Conservation (phyloP, 129 eudicot genomes). For the Chrysanthemum makinoi region DNA sequence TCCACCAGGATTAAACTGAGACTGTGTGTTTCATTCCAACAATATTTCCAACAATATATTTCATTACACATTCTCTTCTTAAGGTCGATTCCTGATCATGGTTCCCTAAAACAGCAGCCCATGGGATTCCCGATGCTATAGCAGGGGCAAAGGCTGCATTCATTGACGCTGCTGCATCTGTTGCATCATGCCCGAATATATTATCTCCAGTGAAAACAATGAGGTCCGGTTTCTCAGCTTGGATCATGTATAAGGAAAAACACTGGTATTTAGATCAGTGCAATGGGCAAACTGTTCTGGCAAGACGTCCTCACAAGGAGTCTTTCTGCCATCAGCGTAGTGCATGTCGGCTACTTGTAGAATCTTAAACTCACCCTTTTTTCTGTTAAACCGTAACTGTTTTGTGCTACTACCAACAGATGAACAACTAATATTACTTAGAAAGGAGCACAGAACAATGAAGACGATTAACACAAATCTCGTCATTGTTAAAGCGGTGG, state of each 20-base stretch:
- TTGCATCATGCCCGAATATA: slow-evolving; percentile 73
- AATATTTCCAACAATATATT: slow-evolving; percentile 61
- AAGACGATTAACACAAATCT: slow-evolving; percentile 1
- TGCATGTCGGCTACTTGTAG: slow-evolving; percentile 97
- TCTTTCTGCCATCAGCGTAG: slow-evolving; percentile 64
- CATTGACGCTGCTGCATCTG: slow-evolving; percentile 60
- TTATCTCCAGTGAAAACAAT: slow-evolving; percentile 94
- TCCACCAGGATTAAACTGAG: slow-evolving; percentile 57
- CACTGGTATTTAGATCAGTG: slow-evolving; percentile 81
- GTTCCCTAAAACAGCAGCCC: slow-evolving; percentile 98
- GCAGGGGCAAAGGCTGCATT: slow-evolving; percentile 87
- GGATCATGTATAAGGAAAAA: slow-evolving; percentile 62
- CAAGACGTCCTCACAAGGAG: slow-evolving; percentile 69
- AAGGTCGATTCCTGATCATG: slow-evolving; percentile 88
- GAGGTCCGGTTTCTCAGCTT: slow-evolving; percentile 76
- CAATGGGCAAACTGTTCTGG: slow-evolving; percentile 56
- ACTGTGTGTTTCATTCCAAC: slow-evolving; percentile 64
- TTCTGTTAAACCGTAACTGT: slow-evolving; percentile 46
- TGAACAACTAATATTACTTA: not conserved
- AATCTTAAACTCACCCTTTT: slow-evolving; percentile 65
- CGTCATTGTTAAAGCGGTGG: slow-evolving; percentile 10
- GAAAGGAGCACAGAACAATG: slow-evolving; percentile 16
- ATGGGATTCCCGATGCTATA: slow-evolving; percentile 62
- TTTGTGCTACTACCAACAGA: slow-evolving; percentile 1
- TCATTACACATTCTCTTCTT: slow-evolving; percentile 78